A percentile compares a stretch with the other conserved stretches of the same genome.
These are phyloP conservation scores for Trichosporon coremiiforme DNA, from an alignment of 1,284 basidiomycete species.

Conservation along the genomic window DNA sequence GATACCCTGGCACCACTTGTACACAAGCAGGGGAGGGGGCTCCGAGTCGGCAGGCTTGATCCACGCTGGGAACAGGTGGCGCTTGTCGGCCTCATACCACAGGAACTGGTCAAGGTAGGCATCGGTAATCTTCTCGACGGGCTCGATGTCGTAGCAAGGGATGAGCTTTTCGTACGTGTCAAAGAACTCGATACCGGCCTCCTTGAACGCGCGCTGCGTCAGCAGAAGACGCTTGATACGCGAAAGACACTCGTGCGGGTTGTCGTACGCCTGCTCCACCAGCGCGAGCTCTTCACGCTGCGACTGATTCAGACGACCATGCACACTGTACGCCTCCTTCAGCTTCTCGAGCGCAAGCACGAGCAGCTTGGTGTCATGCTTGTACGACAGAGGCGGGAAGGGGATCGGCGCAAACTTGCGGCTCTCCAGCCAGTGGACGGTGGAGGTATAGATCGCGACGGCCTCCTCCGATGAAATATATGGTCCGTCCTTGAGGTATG, in stretches of 20 bases:
- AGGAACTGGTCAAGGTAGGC: constrained; percentile 89
- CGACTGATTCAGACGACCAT: constrained; percentile 91
- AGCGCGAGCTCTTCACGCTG: constrained; percentile 94
- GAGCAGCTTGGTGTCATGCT: constrained; percentile 94
- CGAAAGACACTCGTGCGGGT: constrained; percentile 67
- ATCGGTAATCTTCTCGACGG: constrained; percentile 97
- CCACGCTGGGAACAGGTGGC: constrained; percentile 94
- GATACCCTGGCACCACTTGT: constrained; percentile 71
- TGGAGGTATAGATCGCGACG: constrained; percentile 97
- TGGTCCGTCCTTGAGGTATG: constrained; percentile 94
- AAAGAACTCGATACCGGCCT: constrained; percentile 76
- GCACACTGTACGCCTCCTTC: constrained; percentile 98
- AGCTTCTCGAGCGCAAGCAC: constrained; percentile 93
- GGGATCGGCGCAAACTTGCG: constrained; percentile 93
- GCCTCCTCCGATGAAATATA: constrained; percentile 97
- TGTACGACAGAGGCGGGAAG: constrained; percentile 96
- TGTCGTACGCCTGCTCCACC: constrained; percentile 88
- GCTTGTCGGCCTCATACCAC: constrained; percentile 81
- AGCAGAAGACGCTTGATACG: constrained; percentile 93
- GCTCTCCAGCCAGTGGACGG: constrained; percentile 95
- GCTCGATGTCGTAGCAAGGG: constrained; percentile 96
- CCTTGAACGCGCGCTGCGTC: constrained; percentile 96
- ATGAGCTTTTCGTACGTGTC: constrained; percentile 97
- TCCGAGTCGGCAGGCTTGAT: constrained; percentile 97
- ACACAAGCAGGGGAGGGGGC: constrained; percentile 91